Conservation (phyloP, 352 stramenopile genomes). For the Blastocystis sp. region DNA sequence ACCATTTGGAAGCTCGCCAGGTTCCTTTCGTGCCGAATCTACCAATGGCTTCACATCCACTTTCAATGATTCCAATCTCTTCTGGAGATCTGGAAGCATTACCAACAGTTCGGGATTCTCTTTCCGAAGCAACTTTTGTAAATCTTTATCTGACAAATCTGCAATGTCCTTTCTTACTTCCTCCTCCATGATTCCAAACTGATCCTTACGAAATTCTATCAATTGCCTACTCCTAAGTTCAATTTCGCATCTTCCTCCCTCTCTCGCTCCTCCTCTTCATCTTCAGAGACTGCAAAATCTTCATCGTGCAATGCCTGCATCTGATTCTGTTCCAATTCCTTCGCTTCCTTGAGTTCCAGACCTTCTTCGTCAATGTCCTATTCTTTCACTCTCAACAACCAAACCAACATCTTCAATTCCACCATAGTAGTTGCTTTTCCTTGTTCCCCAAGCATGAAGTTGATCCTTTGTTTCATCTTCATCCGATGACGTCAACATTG, state of each 20-base stretch:
- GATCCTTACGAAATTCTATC: not conserved
- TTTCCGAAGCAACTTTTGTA: slow-evolving; percentile 32
- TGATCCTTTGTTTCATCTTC: slow-evolving; percentile 1
- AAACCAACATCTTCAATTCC: not conserved
- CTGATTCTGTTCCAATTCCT: slow-evolving; percentile 34
- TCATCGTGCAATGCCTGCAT: slow-evolving; percentile 20
- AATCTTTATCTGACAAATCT: slow-evolving; percentile 19
- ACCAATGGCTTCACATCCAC: not conserved
- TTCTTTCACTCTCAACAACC: not conserved
- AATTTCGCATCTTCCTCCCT: slow-evolving; percentile 35
- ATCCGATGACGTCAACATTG: not conserved
- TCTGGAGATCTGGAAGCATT: slow-evolving; percentile 30
- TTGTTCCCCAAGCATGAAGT: slow-evolving; percentile 23
- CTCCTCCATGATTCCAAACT: slow-evolving; percentile 32
- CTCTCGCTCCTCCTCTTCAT: slow-evolving; percentile 51
- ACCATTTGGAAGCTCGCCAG: not conserved
- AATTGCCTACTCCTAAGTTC: slow-evolving; percentile 22
- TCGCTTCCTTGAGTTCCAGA: slow-evolving; percentile 44
- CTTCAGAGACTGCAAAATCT: slow-evolving; percentile 35
- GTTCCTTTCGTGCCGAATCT: not conserved
- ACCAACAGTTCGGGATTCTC: slow-evolving; percentile 45
- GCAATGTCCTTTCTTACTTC: slow-evolving; percentile 25
- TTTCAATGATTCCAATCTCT: not conserved
- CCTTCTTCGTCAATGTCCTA: slow-evolving; percentile 50
- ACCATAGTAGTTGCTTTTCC: slow-evolving; percentile 47